Evolutionary conservation across 2,329 filamentous ascomycete species (phyloP).

Genomic region (Beauveria medogensis): DNA sequence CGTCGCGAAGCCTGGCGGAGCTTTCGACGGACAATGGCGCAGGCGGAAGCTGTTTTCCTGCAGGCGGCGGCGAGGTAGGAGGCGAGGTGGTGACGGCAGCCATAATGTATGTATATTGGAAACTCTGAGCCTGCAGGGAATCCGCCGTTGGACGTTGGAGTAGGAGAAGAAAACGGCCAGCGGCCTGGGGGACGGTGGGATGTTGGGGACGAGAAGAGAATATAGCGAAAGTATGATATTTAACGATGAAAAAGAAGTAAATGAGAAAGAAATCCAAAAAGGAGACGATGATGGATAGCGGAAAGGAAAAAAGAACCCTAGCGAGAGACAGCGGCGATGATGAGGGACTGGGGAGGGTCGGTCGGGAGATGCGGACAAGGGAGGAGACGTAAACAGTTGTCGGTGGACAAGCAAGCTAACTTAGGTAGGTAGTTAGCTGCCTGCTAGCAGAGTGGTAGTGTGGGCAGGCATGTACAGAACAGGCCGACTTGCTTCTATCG

Average conservation of each 20-base stretch:
- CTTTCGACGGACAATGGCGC: constrained; percentile 19
- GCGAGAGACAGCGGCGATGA: constrained; percentile 2
- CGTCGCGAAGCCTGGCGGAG: constrained; percentile 39
- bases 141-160: constrained; percentile 5
- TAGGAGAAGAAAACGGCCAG: neutral
- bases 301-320: neutral
- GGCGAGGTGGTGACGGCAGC: constrained; percentile 24
- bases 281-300: constrained; percentile 5
- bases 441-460: too few relatives aligned
- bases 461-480: too few relatives aligned
- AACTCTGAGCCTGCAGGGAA: constrained; percentile 11
- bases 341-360: constrained; percentile 3
- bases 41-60: constrained; percentile 29
- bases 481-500: too few relatives aligned
- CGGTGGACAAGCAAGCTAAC: neutral
- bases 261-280: neutral
- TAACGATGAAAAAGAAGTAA: neutral
- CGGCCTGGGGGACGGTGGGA: neutral
- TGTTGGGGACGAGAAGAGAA: neutral
- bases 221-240: neutral
- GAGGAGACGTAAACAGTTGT: neutral
- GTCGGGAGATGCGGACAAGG: constrained; percentile 5
- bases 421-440: neutral
- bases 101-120: constrained; percentile 10
- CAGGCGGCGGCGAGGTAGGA: constrained; percentile 22